Conservation (phyloP, 2,329 filamentous ascomycete species). For the Epichloe sibirici region DNA sequence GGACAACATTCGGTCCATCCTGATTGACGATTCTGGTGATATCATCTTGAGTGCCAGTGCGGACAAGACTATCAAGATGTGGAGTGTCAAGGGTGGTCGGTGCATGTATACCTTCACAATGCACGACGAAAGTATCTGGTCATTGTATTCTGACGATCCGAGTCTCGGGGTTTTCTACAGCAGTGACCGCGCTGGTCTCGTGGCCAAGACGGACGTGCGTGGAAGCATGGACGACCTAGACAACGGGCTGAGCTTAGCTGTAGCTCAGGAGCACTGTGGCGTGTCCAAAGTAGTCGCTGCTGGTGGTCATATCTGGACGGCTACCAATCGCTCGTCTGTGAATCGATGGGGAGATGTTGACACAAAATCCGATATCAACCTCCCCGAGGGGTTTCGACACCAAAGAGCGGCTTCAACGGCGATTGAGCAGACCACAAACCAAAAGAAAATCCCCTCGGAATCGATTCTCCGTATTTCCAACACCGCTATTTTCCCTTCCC, state of each 20-base stretch:
- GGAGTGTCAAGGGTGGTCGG: slow-evolving; percentile 87
- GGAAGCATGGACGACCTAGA: slow-evolving; percentile 56
- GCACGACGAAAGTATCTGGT: slow-evolving; percentile 98
- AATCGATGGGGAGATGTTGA: slow-evolving; percentile 86
- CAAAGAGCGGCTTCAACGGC: slow-evolving; percentile 34
- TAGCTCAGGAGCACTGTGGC: slow-evolving; percentile 83
- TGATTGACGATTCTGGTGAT: slow-evolving; percentile 80
- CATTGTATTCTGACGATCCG: slow-evolving; percentile 78
- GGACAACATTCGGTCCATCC: slow-evolving; percentile 81
- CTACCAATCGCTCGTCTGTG: slow-evolving; percentile 81
- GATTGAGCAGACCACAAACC: slow-evolving; percentile 25
- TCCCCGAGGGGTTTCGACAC: slow-evolving; percentile 41
- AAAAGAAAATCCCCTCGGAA: slow-evolving; percentile 61
- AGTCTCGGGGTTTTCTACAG: slow-evolving; percentile 87
- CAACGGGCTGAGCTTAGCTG: slow-evolving; percentile 78
- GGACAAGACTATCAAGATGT: slow-evolving; percentile 94
- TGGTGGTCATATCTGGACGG: slow-evolving; percentile 76
- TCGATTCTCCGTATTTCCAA: slow-evolving; percentile 76
- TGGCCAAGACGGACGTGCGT: slow-evolving; percentile 92
- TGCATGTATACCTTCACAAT: slow-evolving; percentile 98
- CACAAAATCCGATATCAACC: slow-evolving; percentile 58
- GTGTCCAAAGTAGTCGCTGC: slow-evolving; percentile 57
- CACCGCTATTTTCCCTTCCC: slow-evolving; percentile 61
- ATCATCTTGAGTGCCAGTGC: slow-evolving; percentile 90
- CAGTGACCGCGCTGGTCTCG: slow-evolving; percentile 77